A percentile compares a stretch with the other conserved stretches of the same genome.
phyloP scores from a whole-genome alignment of 2,329 filamentous ascomycete genomes.

The Cadophora sp. region DNA sequence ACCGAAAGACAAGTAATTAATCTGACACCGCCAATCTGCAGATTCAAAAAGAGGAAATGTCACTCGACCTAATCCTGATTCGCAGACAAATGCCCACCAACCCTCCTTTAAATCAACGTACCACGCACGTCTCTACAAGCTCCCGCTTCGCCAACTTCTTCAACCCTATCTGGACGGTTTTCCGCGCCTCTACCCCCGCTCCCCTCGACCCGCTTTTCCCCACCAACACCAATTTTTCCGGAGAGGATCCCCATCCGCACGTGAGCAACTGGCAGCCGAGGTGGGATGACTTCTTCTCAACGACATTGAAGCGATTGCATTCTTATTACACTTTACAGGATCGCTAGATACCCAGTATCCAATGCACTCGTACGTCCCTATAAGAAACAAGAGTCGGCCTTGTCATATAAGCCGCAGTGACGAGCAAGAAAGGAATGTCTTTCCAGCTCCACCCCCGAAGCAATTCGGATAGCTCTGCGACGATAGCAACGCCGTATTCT shows the following conservation, averaged over 20 bases:
- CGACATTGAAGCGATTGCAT: not conserved
- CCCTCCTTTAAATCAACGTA: no score
- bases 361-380: not conserved
- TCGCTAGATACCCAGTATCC: not conserved
- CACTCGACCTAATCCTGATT: no score
- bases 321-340: not conserved
- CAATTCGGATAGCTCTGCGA: slow-evolving; percentile 31
- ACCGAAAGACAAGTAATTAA: no score
- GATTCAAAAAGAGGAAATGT: no score
- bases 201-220: no score
- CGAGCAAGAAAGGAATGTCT: slow-evolving; percentile 13
- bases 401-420: not conserved
- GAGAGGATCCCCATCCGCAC: not conserved
- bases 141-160: no score
- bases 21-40: no score
- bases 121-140: no score
- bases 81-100: no score
- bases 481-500: slow-evolving; percentile 31
- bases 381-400: not conserved
- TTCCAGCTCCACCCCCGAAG: slow-evolving; percentile 27
- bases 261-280: not conserved
- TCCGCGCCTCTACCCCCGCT: no score
- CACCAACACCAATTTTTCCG: no score
- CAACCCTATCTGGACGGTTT: no score
- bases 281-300: not conserved